Percentiles rank a stretch among this genome's conserved stretches.
These are phyloP conservation scores for Citrullus colocynthis DNA, from an alignment of 306 rosid genomes.

Conservation along the genomic window DNA sequence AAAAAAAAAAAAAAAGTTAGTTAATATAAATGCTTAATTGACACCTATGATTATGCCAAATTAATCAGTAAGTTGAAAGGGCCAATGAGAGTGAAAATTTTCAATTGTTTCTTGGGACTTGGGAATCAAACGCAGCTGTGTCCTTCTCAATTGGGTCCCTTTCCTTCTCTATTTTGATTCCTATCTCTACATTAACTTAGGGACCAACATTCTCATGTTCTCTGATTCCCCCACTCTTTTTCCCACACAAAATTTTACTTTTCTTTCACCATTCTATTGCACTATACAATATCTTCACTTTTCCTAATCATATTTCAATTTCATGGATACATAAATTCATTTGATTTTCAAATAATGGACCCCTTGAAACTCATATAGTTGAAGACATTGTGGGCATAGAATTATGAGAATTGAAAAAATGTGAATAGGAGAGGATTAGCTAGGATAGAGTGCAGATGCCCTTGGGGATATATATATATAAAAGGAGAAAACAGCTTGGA, in stretches of 20 bases:
- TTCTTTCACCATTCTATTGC: neutral
- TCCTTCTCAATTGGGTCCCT: slow-evolving; percentile 55
- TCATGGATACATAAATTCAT: too few relatives aligned
- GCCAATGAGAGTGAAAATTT: slow-evolving; percentile 3
- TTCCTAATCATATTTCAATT: neutral
- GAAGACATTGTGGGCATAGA: neutral
- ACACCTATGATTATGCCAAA: neutral
- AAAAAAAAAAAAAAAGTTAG: neutral
- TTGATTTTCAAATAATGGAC: neutral
- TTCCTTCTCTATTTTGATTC: slow-evolving; percentile 26
- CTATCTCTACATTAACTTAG: slow-evolving; percentile 24
- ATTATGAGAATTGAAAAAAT: neutral
- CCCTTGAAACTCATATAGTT: neutral
- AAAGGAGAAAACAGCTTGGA: neutral
- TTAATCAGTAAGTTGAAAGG: neutral
- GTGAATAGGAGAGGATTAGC: neutral
- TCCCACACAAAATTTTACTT: neutral
- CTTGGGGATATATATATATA: neutral
- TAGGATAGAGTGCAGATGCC: too few relatives aligned
- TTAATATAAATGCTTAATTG: neutral
- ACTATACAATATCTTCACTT: neutral
- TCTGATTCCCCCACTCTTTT: slow-evolving; percentile 16
- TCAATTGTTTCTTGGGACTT: slow-evolving; percentile 22
- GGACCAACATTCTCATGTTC: slow-evolving; percentile 67
- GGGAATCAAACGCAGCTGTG: slow-evolving; percentile 28